Base-by-base conservation (phyloP, 1,284 basidiomycete species). In the Cryptococcus sp. region DNA sequence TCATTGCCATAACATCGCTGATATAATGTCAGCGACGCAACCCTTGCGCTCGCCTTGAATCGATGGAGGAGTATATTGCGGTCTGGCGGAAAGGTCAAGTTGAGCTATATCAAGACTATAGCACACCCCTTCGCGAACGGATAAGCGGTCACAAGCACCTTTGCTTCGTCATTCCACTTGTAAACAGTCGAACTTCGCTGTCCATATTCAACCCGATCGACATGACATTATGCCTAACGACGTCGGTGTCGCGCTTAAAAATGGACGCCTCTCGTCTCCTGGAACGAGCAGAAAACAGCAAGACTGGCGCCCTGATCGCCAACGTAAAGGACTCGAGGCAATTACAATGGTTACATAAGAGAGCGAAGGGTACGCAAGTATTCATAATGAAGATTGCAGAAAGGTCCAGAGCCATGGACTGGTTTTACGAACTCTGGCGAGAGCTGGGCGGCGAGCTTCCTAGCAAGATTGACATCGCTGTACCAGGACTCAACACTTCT, bases 351-450 rank as follows among this genome's bases (percentile, higher is more conserved):
- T 52, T 76, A 0, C 52, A 53, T 19, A 57, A 52, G 11, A 56
- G 60, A 23, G 29, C 46, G 46, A 51, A 52, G 19, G 73, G 71
- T 17, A 70, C 67, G 1, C 68, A 74, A 46, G 60, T 78, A 7
- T 75, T 79, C 55, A 63, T 78, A 23, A 51, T 79, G 45, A 72
- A 76, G 51, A 62, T 75, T 20, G 59, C 65, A 6, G 71, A 76
- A 46, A 57, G 72, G 20, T 72, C 71, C 3, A 64, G 77, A 50
- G 69, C 74, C 4, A 54, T 74, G 45, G 77, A 79, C 57, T 79
- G 76, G 77, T 74, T 68, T 47, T 79, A 75, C 75, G 73, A 76
- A 60, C 58, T 78, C 20, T 72, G 69, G 61, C 62, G 70, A 25
- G 74, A 77, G 43, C 61, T 78, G 7, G 73, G 67, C 4, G 68